phyloP scores from a whole-genome alignment of 1,284 basidiomycete species.

The Mycena citricolor region DNA sequence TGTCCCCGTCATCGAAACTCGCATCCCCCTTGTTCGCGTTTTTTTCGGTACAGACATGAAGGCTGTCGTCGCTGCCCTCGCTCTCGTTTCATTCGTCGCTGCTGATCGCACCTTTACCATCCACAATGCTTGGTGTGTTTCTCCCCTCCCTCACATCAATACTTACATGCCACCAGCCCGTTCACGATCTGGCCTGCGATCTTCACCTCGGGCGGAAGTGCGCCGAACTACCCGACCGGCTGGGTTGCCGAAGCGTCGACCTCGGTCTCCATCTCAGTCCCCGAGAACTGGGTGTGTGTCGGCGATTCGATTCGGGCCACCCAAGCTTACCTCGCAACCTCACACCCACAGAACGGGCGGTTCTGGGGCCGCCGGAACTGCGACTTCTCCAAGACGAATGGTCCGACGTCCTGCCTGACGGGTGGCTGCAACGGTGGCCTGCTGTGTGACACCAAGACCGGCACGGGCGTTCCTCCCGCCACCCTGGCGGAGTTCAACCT shows the following conservation, averaged over 20 bases:
- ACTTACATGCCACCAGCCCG: constrained; percentile 29
- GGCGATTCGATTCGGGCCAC: too few species aligned
- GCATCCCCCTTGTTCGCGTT: too few species aligned
- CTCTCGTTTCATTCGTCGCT: constrained; percentile 27
- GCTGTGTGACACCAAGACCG: constrained; percentile 6
- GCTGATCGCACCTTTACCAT: constrained; percentile 42
- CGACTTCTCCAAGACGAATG: constrained; percentile 14
- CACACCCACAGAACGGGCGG: background rate
- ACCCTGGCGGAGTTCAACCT: constrained; percentile 23
- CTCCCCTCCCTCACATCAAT: background rate
- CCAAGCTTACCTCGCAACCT: too few species aligned
- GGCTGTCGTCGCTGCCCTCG: constrained; percentile 25
- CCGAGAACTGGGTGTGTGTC: constrained; percentile 43
- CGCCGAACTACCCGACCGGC: constrained; percentile 24
- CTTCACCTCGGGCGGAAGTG: constrained; percentile 4
- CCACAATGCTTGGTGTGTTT: constrained; percentile 22
- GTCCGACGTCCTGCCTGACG: constrained; percentile 15
- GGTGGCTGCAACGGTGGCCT: constrained; percentile 22
- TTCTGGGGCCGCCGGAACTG: constrained; percentile 20
- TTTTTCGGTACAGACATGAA: constrained; percentile 31
- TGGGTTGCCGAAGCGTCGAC: constrained; percentile 44
- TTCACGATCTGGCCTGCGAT: constrained; percentile 28
- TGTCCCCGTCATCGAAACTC: too few species aligned
- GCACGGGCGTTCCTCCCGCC: constrained; percentile 18
- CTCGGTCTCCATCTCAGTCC: constrained; percentile 41